Conservation (phyloP, 2,329 filamentous ascomycete species). For the Penicillium sp. region DNA sequence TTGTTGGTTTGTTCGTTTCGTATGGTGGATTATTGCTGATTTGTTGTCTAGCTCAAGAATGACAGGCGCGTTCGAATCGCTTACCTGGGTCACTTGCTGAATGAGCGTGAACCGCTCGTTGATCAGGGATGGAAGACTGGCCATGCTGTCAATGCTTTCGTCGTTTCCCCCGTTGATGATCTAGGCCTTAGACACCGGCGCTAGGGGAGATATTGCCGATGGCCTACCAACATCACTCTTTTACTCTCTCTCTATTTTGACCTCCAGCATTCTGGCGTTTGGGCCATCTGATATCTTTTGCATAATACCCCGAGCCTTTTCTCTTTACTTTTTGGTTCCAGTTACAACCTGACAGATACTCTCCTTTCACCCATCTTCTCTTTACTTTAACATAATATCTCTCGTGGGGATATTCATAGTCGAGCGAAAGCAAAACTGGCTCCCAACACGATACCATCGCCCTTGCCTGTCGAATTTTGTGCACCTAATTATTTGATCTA, state of each 20-base stretch:
- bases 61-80: conserved; percentile 65
- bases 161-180: conserved; percentile 44
- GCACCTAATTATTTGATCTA: not conserved
- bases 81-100: conserved; percentile 77
- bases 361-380: not conserved
- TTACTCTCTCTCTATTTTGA: not conserved
- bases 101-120: conserved; percentile 62
- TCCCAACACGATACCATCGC: not conserved
- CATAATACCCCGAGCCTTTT: conserved; percentile 28
- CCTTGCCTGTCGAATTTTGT: not conserved
- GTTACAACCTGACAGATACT: not conserved
- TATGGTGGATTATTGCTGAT: conserved; percentile 6
- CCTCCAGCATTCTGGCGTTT: conserved; percentile 21
- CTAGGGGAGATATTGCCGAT: not conserved
- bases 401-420: not conserved
- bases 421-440: not conserved
- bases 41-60: conserved; percentile 51
- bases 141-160: conserved; percentile 73
- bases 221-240: not conserved
- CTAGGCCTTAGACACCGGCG: not conserved
- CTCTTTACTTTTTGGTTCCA: not conserved
- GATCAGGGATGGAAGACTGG: conserved; percentile 73
- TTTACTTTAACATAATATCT: not conserved
- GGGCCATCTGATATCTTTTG: conserved; percentile 14
- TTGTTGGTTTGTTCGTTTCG: not conserved